Evolutionary conservation across 2,329 filamentous ascomycete genomes (phyloP), one percentile per base, ranked within the genome.

Genomic region (Harringtonia lauricola): DNA sequence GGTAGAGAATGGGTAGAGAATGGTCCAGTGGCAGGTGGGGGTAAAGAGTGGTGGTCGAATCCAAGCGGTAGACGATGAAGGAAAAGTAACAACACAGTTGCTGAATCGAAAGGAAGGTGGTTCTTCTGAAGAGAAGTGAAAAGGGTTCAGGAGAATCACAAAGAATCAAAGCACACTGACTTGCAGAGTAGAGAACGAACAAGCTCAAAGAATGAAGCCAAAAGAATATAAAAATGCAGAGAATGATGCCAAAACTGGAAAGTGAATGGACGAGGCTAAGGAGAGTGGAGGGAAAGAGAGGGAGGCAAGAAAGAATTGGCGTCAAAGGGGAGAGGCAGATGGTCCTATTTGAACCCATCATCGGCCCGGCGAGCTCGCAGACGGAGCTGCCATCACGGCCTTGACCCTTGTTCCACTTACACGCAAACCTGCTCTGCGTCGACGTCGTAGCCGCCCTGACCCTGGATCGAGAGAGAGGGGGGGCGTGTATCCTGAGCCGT

Each of bases 61-160:
- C n/a, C 19, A n/a, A 41, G 19, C 26, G n/a, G 2, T 5, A 19
- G 10, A 29, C 4, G 7, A 22, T 17, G 3, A 52, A 48, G 51
- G 56, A 52, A 55, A 26, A 26, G 10, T 26, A 26, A 26, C 30
- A 8, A 55, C 43, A 34, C n/a, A 33, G 12, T 33, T 33, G 12
- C 13, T 33, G 15, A 24, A 28, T 26, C 34, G 33, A n/a, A 21
- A 26, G 41, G 13, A 38, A 39, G 22, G 24, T 7, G 10, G 24
- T 10, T 26, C 24, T 26, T 26, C 24, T 7, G 24, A 10, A 26
- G 10, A 26, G 24, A 10, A 31, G 39, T 26, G 26, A 42, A 39
- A 33, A 41, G 26, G 24, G 19, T 36, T 36, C 21, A 39, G 19
- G 35, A 39, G n/a, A 24, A 43, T 21, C 29, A 37, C 8, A 24